A percentile compares a stretch with the other conserved stretches of the same genome.
phyloP scores from a whole-genome alignment of 495 filamentous ascomycete species.

The Penicillium arizonense region DNA sequence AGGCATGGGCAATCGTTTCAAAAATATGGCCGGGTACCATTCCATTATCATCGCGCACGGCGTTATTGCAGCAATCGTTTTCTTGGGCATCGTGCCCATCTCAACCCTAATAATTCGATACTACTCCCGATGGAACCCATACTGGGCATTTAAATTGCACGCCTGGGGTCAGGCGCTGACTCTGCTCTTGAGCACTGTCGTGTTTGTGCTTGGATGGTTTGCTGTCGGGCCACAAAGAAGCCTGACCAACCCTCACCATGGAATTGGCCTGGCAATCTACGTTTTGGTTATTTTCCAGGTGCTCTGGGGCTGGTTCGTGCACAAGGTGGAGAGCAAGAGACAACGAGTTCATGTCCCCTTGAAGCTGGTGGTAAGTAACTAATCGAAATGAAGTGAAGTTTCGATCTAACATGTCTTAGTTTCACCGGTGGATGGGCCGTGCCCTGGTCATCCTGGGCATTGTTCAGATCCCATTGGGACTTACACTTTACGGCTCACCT shows the following conservation, averaged over 20 bases:
- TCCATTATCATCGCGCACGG: slow-evolving; percentile 79
- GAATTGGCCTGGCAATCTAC: slow-evolving; percentile 89
- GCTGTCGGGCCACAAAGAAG: slow-evolving; percentile 54
- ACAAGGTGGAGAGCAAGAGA: slow-evolving; percentile 60
- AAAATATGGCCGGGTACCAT: slow-evolving; percentile 71
- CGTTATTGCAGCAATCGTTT: slow-evolving; percentile 81
- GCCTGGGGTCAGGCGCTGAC: slow-evolving; percentile 86
- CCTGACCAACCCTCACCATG: slow-evolving; percentile 91
- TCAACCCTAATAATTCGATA: slow-evolving; percentile 80
- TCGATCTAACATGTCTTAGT: slow-evolving; percentile 27
- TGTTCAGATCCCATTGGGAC: slow-evolving; percentile 81
- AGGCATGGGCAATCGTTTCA: slow-evolving; percentile 94
- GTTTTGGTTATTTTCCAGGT: slow-evolving; percentile 78
- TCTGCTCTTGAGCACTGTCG: slow-evolving; percentile 27
- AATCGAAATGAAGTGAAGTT: neutral
- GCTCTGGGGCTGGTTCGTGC: slow-evolving; percentile 71
- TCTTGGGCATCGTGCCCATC: slow-evolving; percentile 77
- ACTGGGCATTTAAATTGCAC: slow-evolving; percentile 71
- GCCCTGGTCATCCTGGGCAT: slow-evolving; percentile 74
- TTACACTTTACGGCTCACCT: slow-evolving; percentile 91
- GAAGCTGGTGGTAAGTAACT: slow-evolving; percentile 62
- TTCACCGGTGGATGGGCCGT: slow-evolving; percentile 87
- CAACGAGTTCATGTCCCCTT: slow-evolving; percentile 57
- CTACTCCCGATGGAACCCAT: slow-evolving; percentile 58
- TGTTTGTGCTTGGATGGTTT: slow-evolving; percentile 31